Evolutionary conservation across 495 filamentous ascomycete species (phyloP), one percentile per base, ranked within the genome.

Genomic region (Penicillium parvum): DNA sequence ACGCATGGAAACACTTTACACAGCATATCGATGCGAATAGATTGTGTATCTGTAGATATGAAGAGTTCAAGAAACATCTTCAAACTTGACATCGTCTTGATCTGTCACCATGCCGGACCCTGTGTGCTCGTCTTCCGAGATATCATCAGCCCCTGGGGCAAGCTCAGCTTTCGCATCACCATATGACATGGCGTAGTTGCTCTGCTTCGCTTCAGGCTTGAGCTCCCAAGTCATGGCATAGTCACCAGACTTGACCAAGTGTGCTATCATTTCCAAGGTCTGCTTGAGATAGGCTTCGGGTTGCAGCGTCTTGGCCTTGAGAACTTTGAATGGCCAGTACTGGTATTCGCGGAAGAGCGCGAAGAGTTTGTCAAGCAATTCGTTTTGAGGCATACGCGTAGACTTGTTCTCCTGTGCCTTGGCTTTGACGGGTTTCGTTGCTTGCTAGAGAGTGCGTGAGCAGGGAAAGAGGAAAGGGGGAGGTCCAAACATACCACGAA

Each of bases 211-310:
- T 50, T 91, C 88, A 8, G 78, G 73, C 58, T 85, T 89, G 22
- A 96, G 65, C 41, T 81, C 82, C 82, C 86, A 98, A 33, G 83
- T 82, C 58, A 84, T 88, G 20, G 88, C 84, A 62, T 89, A 95
- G 8, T 77, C 71, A 17, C 92, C 92, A 12, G 77, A 75, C 58
- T 87, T 85, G 49, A 90, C 81, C 33, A 96, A 65, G 10, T 82
- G 75, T 1, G 89, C 94, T 42, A 97, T 77, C 61, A 87, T 78
- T 43, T 89, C 84, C 45, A 98, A 62, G 1, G 79, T 83, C 61
- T 94, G 78, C 46, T 89, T 89, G 35, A 98, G 79, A 61, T 89
- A 98, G 4, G 84, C 83, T 59, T 98, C 92, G 0, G 92, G 92
- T 68, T 98, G 92, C 37, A 78, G 71, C 22, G 90, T 74, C 47